Conservation (phyloP, 768 basidiomycete species). For the Phlebiopsis flavidoalba region DNA sequence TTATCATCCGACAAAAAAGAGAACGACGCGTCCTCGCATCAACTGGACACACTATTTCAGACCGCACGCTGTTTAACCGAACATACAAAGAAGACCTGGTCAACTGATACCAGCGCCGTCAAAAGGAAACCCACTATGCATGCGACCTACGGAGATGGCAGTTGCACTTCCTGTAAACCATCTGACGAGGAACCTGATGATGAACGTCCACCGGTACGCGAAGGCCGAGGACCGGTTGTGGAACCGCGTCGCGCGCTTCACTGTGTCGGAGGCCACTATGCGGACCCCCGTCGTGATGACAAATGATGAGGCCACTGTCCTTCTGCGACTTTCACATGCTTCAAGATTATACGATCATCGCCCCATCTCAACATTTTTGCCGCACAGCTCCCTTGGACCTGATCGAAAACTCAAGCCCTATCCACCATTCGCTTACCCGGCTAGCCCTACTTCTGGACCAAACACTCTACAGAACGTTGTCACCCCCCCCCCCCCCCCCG, state of each 20-base stretch:
- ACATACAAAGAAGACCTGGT: conserved; percentile 12
- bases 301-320: conserved; percentile 8
- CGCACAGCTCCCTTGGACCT: neutral
- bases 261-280: conserved; percentile 15
- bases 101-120: conserved; percentile 16
- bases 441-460: conserved; percentile 16
- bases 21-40: conserved; percentile 19
- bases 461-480: conserved; percentile 27
- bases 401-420: neutral
- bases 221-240: neutral
- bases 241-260: neutral
- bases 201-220: conserved; percentile 4
- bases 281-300: no score
- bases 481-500: no score
- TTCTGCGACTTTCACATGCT: neutral
- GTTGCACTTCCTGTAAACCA: conserved; percentile 5
- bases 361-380: neutral
- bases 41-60: conserved; percentile 25
- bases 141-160: conserved; percentile 26
- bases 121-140: conserved; percentile 26
- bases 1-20: conserved; percentile 29
- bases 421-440: conserved; percentile 1
- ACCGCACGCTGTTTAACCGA: no score
- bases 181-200: conserved; percentile 13
- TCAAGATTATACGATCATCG: neutral